These are phyloP conservation scores for Barnettozyma hawaiiensis DNA, from an alignment of 1,139 yeast genomes.

Conservation along the genomic window DNA sequence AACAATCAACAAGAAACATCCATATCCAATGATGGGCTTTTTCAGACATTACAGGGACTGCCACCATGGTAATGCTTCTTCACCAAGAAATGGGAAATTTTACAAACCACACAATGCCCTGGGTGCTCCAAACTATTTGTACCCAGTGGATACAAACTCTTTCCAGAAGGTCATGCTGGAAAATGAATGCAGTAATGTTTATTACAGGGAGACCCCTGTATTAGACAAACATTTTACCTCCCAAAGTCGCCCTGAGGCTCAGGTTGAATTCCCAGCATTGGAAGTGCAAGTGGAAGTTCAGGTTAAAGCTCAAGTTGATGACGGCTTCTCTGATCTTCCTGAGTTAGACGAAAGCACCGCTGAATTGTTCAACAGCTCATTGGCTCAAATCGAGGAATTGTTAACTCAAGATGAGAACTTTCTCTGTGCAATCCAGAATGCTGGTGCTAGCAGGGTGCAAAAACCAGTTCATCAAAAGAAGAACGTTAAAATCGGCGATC, in stretches of 20 bases:
- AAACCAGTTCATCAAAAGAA: not conserved
- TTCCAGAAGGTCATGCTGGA: not conserved
- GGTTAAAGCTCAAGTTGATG: not conserved
- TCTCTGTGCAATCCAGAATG: not conserved
- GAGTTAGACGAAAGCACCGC: not conserved
- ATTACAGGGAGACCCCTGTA: not conserved
- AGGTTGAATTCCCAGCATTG: too few species aligned
- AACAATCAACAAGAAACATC: not conserved
- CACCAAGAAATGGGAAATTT: not conserved
- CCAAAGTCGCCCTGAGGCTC: too few species aligned
- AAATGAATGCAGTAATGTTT: not conserved
- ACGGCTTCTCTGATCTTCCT: not conserved
- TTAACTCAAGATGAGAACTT: not conserved
- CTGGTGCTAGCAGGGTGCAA: not conserved
- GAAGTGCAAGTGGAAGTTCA: too few species aligned
- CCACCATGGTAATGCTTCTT: not conserved
- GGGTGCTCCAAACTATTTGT: not conserved
- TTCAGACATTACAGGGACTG: conserved; percentile 1
- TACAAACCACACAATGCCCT: not conserved
- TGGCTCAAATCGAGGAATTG: not conserved
- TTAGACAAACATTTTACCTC: not conserved
- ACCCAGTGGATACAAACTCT: not conserved
- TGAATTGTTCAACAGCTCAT: not conserved
- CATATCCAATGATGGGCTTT: conserved; percentile 2
- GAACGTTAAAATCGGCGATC: not conserved